Conservation (phyloP, 768 basidiomycete species). For the Cystobasidium onofrii region DNA sequence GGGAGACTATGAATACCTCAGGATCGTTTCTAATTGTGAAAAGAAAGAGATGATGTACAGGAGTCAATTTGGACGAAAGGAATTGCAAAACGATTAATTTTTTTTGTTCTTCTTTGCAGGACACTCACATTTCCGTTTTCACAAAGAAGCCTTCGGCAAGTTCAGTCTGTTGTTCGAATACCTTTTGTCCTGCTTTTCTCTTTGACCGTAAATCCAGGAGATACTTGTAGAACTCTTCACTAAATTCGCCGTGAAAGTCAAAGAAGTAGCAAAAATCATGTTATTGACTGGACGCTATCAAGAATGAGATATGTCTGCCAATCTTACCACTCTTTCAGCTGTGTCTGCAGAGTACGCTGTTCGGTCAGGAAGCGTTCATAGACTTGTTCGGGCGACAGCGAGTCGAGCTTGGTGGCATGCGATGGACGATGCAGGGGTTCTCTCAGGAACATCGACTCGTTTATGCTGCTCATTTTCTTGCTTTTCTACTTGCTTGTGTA, state of each 20-base stretch:
- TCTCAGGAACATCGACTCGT: not conserved
- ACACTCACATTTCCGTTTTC: constrained; percentile 19
- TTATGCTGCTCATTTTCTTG: not conserved
- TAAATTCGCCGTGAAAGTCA: not conserved
- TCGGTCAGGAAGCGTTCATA: constrained; percentile 5
- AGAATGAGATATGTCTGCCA: too few relatives aligned
- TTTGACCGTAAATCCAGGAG: constrained; percentile 12
- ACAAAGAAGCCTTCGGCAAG: constrained; percentile 26
- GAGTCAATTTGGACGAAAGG: too few relatives aligned
- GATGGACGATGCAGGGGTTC: constrained; percentile 2
- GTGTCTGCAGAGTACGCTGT: constrained; percentile 14
- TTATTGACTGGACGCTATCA: too few relatives aligned
- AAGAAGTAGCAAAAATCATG: too few relatives aligned
- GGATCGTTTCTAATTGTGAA: not conserved
- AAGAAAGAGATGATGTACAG: too few relatives aligned
- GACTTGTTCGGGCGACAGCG: not conserved
- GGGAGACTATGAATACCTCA: constrained; percentile 18
- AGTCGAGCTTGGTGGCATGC: constrained; percentile 6
- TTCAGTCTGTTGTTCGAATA: not conserved
- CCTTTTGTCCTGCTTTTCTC: not conserved
- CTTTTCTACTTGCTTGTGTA: too few relatives aligned
- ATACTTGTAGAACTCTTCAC: constrained; percentile 3
- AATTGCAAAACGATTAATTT: too few relatives aligned
- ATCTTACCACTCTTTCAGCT: constrained; percentile 27
- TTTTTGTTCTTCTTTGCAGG: too few relatives aligned